Evolutionary conservation across 495 filamentous ascomycete species (phyloP).

Genomic region (Articulospora tetracladia): DNA sequence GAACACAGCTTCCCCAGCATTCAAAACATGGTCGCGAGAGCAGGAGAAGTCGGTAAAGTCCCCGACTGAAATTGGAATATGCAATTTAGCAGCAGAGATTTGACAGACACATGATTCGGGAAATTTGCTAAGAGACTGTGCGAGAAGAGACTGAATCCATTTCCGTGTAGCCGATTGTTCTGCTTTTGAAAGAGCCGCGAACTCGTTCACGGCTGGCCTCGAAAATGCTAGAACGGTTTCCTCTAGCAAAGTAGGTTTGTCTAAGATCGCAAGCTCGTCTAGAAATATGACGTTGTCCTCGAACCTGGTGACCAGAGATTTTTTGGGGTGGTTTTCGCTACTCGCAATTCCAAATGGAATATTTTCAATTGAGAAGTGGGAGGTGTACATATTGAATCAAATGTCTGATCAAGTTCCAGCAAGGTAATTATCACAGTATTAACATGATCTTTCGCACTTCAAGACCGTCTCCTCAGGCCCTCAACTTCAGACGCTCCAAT

Average conservation of each 20-base stretch:
- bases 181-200: conserved; percentile 72
- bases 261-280: conserved; percentile 48
- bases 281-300: conserved; percentile 73
- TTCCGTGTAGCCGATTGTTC: conserved; percentile 65
- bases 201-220: conserved; percentile 69
- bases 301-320: conserved; percentile 59
- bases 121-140: conserved; percentile 47
- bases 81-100: conserved; percentile 51
- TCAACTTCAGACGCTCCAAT: no score
- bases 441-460: background rate
- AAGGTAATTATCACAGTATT: no score
- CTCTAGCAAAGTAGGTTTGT: conserved; percentile 49
- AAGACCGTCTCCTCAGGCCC: no score
- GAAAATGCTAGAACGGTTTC: background rate
- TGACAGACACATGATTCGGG: conserved; percentile 46
- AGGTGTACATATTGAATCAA: conserved; percentile 9
- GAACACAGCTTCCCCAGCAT: conserved; percentile 35
- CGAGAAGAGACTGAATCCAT: conserved; percentile 56
- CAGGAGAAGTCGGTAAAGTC: conserved; percentile 97
- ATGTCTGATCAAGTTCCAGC: no score
- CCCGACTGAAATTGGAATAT: conserved; percentile 79
- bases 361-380: conserved; percentile 78
- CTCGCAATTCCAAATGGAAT: conserved; percentile 87
- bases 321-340: conserved; percentile 47
- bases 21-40: conserved; percentile 78